Evolutionary conservation across 73 alveolate species (phyloP).

Genomic region (Paramecium sexaurelia): DNA sequence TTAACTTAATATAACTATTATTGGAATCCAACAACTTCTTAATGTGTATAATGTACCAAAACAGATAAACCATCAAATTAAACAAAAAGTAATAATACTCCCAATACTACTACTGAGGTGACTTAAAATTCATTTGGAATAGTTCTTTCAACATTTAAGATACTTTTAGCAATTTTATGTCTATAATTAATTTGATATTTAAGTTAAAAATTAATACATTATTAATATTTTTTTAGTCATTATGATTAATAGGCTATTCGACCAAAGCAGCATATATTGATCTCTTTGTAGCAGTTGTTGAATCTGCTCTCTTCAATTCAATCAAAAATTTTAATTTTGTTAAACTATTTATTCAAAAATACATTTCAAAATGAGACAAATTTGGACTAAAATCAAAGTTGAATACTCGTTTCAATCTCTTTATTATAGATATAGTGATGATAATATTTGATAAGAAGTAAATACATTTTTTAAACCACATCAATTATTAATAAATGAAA

Average conservation of each 20-base stretch:
- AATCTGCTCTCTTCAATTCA: conserved; percentile 98
- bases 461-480: too few species aligned
- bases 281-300: conserved; percentile 95
- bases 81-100: neutral
- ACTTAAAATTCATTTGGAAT: neutral
- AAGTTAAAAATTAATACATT: neutral
- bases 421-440: too few species aligned
- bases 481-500: too few species aligned
- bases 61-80: neutral
- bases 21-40: neutral
- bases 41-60: neutral
- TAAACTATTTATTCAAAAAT: too few species aligned
- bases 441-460: too few species aligned
- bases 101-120: neutral
- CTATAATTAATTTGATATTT: neutral
- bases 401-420: too few species aligned
- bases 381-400: too few species aligned
- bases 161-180: neutral
- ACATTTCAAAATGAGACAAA: too few species aligned
- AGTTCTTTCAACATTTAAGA: neutral
- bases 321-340: too few species aligned
- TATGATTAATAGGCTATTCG: conserved; percentile 65
- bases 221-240: neutral
- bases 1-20: neutral
- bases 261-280: conserved; percentile 84